These are phyloP conservation scores for Pilasporangium apinafurcum DNA, from an alignment of 352 stramenopile species.

Conservation along the genomic window DNA sequence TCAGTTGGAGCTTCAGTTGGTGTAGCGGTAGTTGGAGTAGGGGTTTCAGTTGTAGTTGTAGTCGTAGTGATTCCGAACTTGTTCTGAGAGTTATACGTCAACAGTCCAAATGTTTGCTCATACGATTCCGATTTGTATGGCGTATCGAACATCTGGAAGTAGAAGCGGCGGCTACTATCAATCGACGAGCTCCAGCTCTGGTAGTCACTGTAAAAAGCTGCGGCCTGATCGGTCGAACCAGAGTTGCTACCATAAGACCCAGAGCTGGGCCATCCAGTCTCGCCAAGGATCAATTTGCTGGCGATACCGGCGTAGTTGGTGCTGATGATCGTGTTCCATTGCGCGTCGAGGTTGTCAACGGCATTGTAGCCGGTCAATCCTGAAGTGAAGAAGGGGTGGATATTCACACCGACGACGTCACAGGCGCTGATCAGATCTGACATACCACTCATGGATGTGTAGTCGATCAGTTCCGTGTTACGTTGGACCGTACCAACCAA, in stretches of 20 bases:
- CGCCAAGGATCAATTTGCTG: slow-evolving; percentile 45
- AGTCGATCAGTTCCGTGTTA: slow-evolving; percentile 45
- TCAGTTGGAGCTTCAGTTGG: slow-evolving; percentile 4
- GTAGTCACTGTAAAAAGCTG: slow-evolving; percentile 52
- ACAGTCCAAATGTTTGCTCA: slow-evolving; percentile 49
- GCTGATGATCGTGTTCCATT: slow-evolving; percentile 39
- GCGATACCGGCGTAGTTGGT: slow-evolving; percentile 22
- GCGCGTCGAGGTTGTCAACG: slow-evolving; percentile 37
- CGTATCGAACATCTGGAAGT: slow-evolving; percentile 78
- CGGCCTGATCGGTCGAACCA: slow-evolving; percentile 20
- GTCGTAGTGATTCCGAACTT: slow-evolving; percentile 64
- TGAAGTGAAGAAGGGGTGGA: slow-evolving; percentile 51
- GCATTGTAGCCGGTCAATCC: slow-evolving; percentile 18
- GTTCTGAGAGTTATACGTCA: slow-evolving; percentile 27
- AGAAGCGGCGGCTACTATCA: slow-evolving; percentile 44
- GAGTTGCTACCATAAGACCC: slow-evolving; percentile 26
- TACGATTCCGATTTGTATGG: slow-evolving; percentile 28
- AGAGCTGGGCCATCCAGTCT: slow-evolving; percentile 46
- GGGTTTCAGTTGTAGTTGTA: no score
- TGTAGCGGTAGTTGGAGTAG: slow-evolving; percentile 9
- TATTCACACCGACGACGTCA: slow-evolving; percentile 50
- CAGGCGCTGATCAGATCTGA: slow-evolving; percentile 25
- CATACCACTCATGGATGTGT: slow-evolving; percentile 22
- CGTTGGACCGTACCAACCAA: slow-evolving; percentile 65
- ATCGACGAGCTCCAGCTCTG: slow-evolving; percentile 44